Percentiles rank a stretch among this genome's conserved stretches.
phyloP scores from a whole-genome alignment of 768 basidiomycete genomes.

The Clavulina sp. region DNA sequence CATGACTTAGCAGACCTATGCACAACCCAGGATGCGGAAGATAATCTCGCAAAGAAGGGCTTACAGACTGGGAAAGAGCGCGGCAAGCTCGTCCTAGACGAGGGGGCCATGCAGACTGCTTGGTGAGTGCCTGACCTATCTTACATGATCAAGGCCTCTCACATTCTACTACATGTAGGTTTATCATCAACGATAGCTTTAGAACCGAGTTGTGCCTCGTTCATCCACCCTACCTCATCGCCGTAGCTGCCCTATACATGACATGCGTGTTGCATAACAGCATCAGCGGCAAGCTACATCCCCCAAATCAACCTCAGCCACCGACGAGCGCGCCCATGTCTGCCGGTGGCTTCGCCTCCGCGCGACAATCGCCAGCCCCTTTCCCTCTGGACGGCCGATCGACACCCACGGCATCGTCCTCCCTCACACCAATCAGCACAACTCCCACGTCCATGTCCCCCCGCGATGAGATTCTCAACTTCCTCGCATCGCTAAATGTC shows the following conservation, averaged over 20 bases:
- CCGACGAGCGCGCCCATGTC: conserved; percentile 17
- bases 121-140: conserved; percentile 36
- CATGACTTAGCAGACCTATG: conserved; percentile 68
- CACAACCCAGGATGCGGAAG: conserved; percentile 36
- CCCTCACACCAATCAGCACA: conserved; percentile 7
- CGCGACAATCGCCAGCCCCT: conserved; percentile 8
- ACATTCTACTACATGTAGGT: conserved; percentile 33
- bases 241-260: conserved; percentile 81
- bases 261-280: conserved; percentile 58
- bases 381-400: conserved; percentile 3
- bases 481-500: conserved; percentile 74
- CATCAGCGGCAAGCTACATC: conserved; percentile 21
- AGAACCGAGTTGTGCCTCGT: conserved; percentile 85
- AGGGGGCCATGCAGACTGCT: conserved; percentile 70
- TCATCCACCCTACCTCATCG: conserved; percentile 88
- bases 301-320: conserved; percentile 15
- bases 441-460: conserved; percentile 21
- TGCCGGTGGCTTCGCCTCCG: conserved; percentile 9
- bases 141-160: conserved; percentile 1
- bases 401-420: conserved; percentile 14
- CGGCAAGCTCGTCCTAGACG: conserved; percentile 58
- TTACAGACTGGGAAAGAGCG: conserved; percentile 70
- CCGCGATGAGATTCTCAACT: conserved; percentile 45
- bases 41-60: conserved; percentile 37
- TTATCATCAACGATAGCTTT: conserved; percentile 92